These are phyloP conservation scores for Chaetomium globosum DNA, from an alignment of 2,329 filamentous ascomycete genomes.

Conservation along the genomic window DNA sequence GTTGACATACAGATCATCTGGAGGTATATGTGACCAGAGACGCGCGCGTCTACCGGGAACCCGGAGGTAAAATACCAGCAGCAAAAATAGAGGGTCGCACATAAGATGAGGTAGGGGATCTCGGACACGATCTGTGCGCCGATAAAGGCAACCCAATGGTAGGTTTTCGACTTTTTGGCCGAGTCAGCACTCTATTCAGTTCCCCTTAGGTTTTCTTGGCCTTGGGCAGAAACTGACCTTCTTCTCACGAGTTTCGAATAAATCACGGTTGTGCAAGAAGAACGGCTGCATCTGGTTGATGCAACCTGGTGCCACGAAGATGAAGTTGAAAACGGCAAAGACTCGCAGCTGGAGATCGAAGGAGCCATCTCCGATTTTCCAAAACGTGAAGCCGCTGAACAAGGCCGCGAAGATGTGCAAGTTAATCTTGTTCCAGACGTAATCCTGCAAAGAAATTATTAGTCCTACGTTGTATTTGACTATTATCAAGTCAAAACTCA, in stretches of 20 bases:
- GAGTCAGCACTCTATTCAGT: neutral
- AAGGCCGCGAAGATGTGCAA: constrained; percentile 14
- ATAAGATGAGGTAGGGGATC: constrained; percentile 18
- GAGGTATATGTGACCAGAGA: constrained; percentile 13
- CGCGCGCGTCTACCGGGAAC: constrained; percentile 4
- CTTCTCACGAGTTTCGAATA: constrained; percentile 17
- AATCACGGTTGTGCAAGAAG: constrained; percentile 16
- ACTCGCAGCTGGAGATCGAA: constrained; percentile 20
- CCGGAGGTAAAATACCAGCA: constrained; percentile 16
- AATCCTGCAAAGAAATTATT: neutral
- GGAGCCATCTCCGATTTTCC: constrained; percentile 13
- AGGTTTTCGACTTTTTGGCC: constrained; percentile 14
- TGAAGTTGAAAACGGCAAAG: constrained; percentile 19
- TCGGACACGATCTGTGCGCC: constrained; percentile 19
- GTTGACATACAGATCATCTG: constrained; percentile 17
- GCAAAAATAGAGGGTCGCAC: constrained; percentile 17
- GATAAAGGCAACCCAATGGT: constrained; percentile 17
- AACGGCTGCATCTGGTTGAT: constrained; percentile 20
- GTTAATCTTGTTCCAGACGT: constrained; percentile 20
- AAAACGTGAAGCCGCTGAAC: constrained; percentile 14
- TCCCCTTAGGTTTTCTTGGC: neutral
- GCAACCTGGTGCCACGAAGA: constrained; percentile 17
- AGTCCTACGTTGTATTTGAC: neutral
- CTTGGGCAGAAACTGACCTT: neutral
- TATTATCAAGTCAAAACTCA: neutral